Conservation (phyloP, 106 monocot species). For the Ottelia alismoides region DNA sequence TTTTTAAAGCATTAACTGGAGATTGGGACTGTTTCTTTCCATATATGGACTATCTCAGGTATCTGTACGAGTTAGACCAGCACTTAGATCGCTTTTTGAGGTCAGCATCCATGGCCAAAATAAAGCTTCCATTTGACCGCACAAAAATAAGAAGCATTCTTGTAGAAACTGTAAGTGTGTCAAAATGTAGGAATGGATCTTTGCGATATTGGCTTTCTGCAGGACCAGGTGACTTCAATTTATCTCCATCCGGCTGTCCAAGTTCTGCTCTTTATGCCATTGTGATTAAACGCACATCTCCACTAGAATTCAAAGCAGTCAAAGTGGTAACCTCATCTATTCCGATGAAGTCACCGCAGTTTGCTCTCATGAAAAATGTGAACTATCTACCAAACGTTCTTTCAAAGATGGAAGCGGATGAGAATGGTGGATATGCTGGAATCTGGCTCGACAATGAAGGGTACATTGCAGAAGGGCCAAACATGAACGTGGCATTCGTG, state of each 20-base stretch:
- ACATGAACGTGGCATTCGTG: slow-evolving; percentile 92
- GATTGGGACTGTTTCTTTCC: background rate
- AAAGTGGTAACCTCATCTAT: slow-evolving; percentile 72
- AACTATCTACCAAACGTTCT: slow-evolving; percentile 88
- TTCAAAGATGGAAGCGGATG: slow-evolving; percentile 89
- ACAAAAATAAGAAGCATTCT: slow-evolving; percentile 47
- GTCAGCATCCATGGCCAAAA: slow-evolving; percentile 85
- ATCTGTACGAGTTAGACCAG: slow-evolving; percentile 85
- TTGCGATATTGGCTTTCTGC: slow-evolving; percentile 88
- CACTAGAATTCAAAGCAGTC: slow-evolving; percentile 26
- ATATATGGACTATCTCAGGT: slow-evolving; percentile 23
- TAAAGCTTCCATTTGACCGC: slow-evolving; percentile 51
- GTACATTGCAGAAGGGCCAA: slow-evolving; percentile 79
- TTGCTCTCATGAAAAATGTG: slow-evolving; percentile 78
- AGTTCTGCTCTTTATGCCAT: slow-evolving; percentile 60
- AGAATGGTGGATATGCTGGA: slow-evolving; percentile 55
- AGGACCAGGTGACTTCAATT: slow-evolving; percentile 72
- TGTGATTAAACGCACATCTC: slow-evolving; percentile 27
- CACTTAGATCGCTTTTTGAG: slow-evolving; percentile 71
- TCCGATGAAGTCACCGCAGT: slow-evolving; percentile 70
- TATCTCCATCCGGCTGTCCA: slow-evolving; percentile 60
- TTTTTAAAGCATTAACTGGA: background rate
- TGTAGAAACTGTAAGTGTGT: slow-evolving; percentile 56
- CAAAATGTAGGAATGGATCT: slow-evolving; percentile 63
- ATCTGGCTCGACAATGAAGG: slow-evolving; percentile 91